Percentiles rank a stretch among this genome's conserved stretches.
These are phyloP conservation scores for Metschnikowia continentalis DNA, from an alignment of 805 yeast genomes.

Conservation along the genomic window DNA sequence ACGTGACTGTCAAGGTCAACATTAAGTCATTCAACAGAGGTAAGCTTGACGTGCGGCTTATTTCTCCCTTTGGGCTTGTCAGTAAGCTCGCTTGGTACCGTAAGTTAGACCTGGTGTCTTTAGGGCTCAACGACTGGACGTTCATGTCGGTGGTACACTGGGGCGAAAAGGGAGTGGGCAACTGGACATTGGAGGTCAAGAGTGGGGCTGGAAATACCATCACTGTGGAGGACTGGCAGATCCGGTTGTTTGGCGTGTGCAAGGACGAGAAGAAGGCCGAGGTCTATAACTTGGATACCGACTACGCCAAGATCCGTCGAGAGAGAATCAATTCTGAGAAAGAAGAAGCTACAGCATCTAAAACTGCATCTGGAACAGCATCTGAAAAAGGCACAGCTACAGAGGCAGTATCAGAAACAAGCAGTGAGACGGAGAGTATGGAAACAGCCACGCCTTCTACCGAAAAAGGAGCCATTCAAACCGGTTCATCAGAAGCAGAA, in stretches of 20 bases:
- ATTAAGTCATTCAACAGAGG: slow-evolving; percentile 68
- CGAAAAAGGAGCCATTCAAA: no score
- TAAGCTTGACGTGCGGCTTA: slow-evolving; percentile 55
- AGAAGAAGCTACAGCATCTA: slow-evolving; percentile 18
- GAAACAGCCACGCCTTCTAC: no score
- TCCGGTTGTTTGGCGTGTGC: slow-evolving; percentile 79
- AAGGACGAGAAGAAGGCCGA: slow-evolving; percentile 60
- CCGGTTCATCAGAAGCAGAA: no score
- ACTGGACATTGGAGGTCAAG: slow-evolving; percentile 70
- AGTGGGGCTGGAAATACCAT: slow-evolving; percentile 34
- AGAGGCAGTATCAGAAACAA: background rate
- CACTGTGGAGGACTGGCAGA: slow-evolving; percentile 61
- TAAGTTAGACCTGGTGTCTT: slow-evolving; percentile 47
- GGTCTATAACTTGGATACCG: slow-evolving; percentile 47
- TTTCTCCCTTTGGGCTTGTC: slow-evolving; percentile 70
- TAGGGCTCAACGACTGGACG: slow-evolving; percentile 78
- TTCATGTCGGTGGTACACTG: slow-evolving; percentile 98
- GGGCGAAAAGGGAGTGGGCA: slow-evolving; percentile 81
- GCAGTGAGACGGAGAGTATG: background rate
- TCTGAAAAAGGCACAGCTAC: slow-evolving; percentile 4
- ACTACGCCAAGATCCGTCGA: slow-evolving; percentile 33
- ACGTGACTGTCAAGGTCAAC: slow-evolving; percentile 76
- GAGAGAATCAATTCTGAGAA: slow-evolving; percentile 15
- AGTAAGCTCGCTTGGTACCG: slow-evolving; percentile 75
- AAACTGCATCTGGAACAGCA: background rate